These are phyloP conservation scores for Pseudonitzschia delicatissima DNA, from an alignment of 108 stramenopile genomes.

Conservation along the genomic window DNA sequence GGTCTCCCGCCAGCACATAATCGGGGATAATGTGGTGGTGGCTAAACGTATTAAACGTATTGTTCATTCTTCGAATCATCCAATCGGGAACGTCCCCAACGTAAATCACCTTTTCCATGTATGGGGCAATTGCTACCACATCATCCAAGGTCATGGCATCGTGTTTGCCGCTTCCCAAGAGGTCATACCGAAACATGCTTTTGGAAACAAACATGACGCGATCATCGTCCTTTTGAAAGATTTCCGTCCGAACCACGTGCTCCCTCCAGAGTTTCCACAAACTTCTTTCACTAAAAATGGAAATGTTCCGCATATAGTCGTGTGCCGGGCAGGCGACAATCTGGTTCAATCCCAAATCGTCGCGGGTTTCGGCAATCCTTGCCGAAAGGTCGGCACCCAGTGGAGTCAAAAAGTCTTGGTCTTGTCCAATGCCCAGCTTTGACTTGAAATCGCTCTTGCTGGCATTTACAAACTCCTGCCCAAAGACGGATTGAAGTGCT, in stretches of 20 bases:
- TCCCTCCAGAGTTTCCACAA: constrained; percentile 43
- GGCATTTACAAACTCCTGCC: constrained; percentile 49
- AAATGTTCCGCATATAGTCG: constrained; percentile 28
- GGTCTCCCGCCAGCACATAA: constrained; percentile 24
- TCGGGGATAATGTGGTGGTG: constrained; percentile 17
- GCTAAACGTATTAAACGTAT: constrained; percentile 17
- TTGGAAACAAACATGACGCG: constrained; percentile 28
- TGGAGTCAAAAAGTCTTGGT: constrained; percentile 29
- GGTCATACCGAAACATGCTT: constrained; percentile 43
- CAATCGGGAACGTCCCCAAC: constrained; percentile 31
- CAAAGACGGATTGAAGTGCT: constrained; percentile 13
- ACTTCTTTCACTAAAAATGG: constrained; percentile 30
- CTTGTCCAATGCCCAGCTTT: constrained; percentile 18
- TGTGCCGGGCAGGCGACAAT: constrained; percentile 54
- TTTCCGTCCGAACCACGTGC: constrained; percentile 29
- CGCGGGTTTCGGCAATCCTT: constrained; percentile 46
- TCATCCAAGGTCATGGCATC: constrained; percentile 54
- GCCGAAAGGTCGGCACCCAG: constrained; percentile 42
- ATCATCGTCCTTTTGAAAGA: constrained; percentile 23
- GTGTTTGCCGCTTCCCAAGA: constrained; percentile 24
- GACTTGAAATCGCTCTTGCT: constrained; percentile 19
- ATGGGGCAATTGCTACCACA: constrained; percentile 50
- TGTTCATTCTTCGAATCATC: constrained; percentile 28
- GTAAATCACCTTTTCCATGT: constrained; percentile 52
- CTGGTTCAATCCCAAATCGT: constrained; percentile 44